phyloP scores from a whole-genome alignment of 2,329 filamentous ascomycete genomes.

The Hypomyces perniciosus region DNA sequence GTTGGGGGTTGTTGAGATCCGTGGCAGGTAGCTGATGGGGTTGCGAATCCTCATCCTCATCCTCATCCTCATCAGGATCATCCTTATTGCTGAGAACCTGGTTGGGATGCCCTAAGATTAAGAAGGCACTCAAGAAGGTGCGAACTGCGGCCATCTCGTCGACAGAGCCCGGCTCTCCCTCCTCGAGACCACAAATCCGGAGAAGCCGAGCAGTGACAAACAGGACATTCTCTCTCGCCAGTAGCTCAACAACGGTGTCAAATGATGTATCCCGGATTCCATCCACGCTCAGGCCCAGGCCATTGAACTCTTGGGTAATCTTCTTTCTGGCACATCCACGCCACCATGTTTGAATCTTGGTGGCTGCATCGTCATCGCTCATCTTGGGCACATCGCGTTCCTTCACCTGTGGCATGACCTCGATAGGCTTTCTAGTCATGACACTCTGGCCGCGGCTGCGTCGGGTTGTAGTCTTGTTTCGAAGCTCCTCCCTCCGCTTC shows the following conservation, averaged over 20 bases:
- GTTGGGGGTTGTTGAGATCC: slow-evolving; percentile 55
- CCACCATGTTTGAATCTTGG: slow-evolving; percentile 66
- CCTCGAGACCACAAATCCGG: slow-evolving; percentile 62
- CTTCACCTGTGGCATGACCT: slow-evolving; percentile 43
- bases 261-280: slow-evolving; percentile 65
- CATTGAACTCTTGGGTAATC: slow-evolving; percentile 59
- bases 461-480: slow-evolving; percentile 47
- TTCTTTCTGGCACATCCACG: slow-evolving; percentile 51
- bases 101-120: slow-evolving; percentile 73
- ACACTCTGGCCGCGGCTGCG: slow-evolving; percentile 50
- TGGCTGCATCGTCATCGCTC: slow-evolving; percentile 56
- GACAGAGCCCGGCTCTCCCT: slow-evolving; percentile 56
- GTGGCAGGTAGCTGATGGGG: slow-evolving; percentile 29
- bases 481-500: slow-evolving; percentile 59
- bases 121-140: slow-evolving; percentile 72
- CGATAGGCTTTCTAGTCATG: slow-evolving; percentile 43
- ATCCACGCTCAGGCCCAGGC: slow-evolving; percentile 63
- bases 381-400: slow-evolving; percentile 42
- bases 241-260: slow-evolving; percentile 63
- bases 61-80: slow-evolving; percentile 50
- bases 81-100: slow-evolving; percentile 73
- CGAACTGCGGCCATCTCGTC: slow-evolving; percentile 65
- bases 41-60: slow-evolving; percentile 43
- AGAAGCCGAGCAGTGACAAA: slow-evolving; percentile 60
- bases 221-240: slow-evolving; percentile 62